A percentile compares a stretch with the other conserved stretches of the same genome.
These are phyloP conservation scores for Neopestalotiopsis sp. DNA, from an alignment of 2,329 filamentous ascomycete genomes.

Conservation along the genomic window DNA sequence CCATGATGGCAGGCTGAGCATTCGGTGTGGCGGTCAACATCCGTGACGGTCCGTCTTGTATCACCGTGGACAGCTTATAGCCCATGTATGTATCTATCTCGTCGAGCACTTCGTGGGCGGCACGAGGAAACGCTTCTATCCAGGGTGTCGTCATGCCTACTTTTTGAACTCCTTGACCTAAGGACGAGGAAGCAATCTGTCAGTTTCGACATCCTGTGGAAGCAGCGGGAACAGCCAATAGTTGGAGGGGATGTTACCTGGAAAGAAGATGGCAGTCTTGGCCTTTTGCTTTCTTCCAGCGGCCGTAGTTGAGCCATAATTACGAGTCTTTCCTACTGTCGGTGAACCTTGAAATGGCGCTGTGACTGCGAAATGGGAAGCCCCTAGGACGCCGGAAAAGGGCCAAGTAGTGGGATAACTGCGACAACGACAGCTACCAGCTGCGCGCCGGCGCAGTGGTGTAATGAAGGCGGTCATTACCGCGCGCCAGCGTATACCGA, in stretches of 20 bases:
- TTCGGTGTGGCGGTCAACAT: slow-evolving; percentile 82
- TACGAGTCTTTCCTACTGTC: slow-evolving; percentile 19
- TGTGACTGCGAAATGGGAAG: not conserved
- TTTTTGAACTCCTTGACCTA: slow-evolving; percentile 87
- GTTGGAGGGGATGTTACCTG: slow-evolving; percentile 38
- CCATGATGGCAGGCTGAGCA: slow-evolving; percentile 95
- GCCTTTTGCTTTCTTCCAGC: slow-evolving; percentile 37
- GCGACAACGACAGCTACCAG: slow-evolving; percentile 18
- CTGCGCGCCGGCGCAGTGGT: slow-evolving; percentile 30
- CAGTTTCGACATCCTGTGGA: not conserved
- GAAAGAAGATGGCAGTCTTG: slow-evolving; percentile 65
- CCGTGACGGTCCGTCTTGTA: slow-evolving; percentile 79
- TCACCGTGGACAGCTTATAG: slow-evolving; percentile 76
- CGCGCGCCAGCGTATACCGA: slow-evolving; percentile 32
- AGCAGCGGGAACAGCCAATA: too few species aligned
- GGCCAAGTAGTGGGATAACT: not conserved
- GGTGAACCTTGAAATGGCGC: not conserved
- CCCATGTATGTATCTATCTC: slow-evolving; percentile 83
- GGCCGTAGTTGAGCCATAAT: slow-evolving; percentile 33
- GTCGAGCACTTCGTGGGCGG: slow-evolving; percentile 76
- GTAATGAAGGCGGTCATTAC: slow-evolving; percentile 33
- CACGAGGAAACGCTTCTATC: slow-evolving; percentile 83
- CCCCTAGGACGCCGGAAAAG: not conserved
- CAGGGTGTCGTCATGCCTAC: slow-evolving; percentile 87
- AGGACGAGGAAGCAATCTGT: not conserved